Evolutionary conservation across 768 basidiomycete genomes (phyloP).

Genomic region (Fibroporia radiculosa): DNA sequence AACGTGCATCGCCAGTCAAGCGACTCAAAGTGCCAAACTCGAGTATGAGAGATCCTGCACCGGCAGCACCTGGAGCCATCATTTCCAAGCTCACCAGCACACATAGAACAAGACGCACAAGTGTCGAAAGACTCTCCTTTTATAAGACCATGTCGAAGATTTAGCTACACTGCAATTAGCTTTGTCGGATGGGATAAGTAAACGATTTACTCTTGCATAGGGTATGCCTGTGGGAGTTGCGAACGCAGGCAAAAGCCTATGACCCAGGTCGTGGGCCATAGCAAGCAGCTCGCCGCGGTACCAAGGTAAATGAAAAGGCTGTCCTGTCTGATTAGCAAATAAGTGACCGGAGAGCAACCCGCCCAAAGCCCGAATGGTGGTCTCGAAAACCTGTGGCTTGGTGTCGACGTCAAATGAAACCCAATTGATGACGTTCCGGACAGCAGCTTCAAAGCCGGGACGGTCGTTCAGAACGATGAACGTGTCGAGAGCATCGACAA

Average conservation of each 20-base stretch:
- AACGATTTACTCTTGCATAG: constrained; percentile 64
- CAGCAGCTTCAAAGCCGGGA: constrained; percentile 74
- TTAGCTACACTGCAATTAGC: constrained; percentile 43
- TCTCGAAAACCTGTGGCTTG: constrained; percentile 97
- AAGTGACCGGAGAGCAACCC: constrained; percentile 83
- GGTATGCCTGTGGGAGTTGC: constrained; percentile 87
- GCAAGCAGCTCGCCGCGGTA: constrained; percentile 73
- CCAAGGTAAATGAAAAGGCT: constrained; percentile 75
- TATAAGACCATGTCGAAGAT: constrained; percentile 71
- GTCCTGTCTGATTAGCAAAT: constrained; percentile 58
- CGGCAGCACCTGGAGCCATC: constrained; percentile 63
- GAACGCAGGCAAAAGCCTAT: constrained; percentile 85
- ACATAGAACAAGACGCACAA: constrained; percentile 43
- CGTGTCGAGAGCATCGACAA: constrained; percentile 80
- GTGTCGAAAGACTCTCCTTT: constrained; percentile 77
- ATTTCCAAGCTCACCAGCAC: not conserved
- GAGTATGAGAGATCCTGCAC: constrained; percentile 86
- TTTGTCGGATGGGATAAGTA: constrained; percentile 2
- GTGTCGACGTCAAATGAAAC: constrained; percentile 92
- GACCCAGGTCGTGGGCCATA: constrained; percentile 82
- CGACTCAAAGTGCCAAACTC: constrained; percentile 93
- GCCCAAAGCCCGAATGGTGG: constrained; percentile 89
- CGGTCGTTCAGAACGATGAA: constrained; percentile 82
- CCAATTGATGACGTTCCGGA: constrained; percentile 71
- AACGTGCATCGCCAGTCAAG: constrained; percentile 82